Conservation (phyloP, 1,284 basidiomycete genomes). For the Athelia psychrophila region DNA sequence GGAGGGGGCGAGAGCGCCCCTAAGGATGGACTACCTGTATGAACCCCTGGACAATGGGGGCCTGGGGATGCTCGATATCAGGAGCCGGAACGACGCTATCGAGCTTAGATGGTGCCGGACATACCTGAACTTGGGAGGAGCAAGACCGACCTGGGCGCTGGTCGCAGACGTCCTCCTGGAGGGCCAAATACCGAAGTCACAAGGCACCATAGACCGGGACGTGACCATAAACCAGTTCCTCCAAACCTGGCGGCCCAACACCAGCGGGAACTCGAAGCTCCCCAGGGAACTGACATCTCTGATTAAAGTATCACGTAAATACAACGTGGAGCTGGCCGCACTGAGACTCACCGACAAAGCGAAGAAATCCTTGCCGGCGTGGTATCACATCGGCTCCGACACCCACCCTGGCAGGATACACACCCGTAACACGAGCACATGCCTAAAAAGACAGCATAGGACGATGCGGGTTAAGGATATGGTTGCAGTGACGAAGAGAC, state of each 20-base stretch:
- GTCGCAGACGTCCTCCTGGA: neutral
- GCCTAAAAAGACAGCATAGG: constrained; percentile 7
- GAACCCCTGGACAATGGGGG: constrained; percentile 1
- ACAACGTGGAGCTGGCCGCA: constrained; percentile 2
- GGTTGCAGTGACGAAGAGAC: neutral
- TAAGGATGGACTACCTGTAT: neutral
- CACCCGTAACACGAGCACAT: constrained; percentile 1
- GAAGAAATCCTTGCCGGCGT: constrained; percentile 13
- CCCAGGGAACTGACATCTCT: constrained; percentile 5
- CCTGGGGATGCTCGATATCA: constrained; percentile 2
- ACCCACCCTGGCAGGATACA: neutral
- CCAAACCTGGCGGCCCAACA: neutral
- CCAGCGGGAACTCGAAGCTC: constrained; percentile 2
- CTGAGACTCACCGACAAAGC: constrained; percentile 2
- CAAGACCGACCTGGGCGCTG: neutral
- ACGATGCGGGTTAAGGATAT: constrained; percentile 2
- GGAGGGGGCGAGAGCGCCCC: constrained; percentile 1
- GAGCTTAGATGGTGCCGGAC: constrained; percentile 2
- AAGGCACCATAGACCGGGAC: neutral
- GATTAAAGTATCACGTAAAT: neutral
- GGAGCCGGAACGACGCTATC: constrained; percentile 7
- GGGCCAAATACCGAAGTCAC: neutral
- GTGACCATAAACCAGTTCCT: neutral
- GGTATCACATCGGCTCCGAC: constrained; percentile 9
- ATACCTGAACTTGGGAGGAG: neutral